Base-by-base conservation (phyloP, 306 rosid genomes). In the Corylus avellana region DNA sequence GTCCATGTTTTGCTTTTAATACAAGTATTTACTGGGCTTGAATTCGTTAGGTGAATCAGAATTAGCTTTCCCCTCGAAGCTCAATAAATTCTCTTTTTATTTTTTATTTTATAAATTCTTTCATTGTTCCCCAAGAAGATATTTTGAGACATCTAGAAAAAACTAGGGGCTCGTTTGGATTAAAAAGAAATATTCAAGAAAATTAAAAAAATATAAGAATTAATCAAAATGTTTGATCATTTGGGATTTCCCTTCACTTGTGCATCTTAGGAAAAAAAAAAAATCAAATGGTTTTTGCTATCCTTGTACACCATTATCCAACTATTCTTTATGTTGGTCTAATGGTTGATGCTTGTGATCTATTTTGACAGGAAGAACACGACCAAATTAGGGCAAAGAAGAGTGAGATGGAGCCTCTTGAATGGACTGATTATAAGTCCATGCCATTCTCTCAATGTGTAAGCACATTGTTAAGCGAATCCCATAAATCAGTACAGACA, bases 401-500 rank as follows among this genome's bases (percentile, higher is more conserved):
- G 87, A 84, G 77, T 71, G 88, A 82, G 18, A 83, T 77, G 0
- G 84, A 78, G 70, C 82, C 84, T 39, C 81, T 94, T 4, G 92
- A 88, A 70, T 94, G 89, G 87, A 71, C 79, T 75, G 88, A 95
- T 89, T 82, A 91, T 37, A 95, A 95, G 82, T 90, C 97, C 12
- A 95, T 95, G 98, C 88, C 91, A 57, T 95, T 95, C 83, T 92
- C 98, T 29, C 97, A 92, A 87, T 95, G 97, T 39, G 98, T 95
- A 84, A 91, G 98, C 62, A 5, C 11, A 42, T 13, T 4, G 5
- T 35, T 47, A 18, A 4, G 44, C 44, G 59, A 64, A 16, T 35
- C 22, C 13, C 13, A 2, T 22, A 2, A 20, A 22, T 55, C 70
- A 63, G 1, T 63, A 32, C 12, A 39, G 25, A 39, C 8, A 17